Evolutionary conservation across 805 yeast genomes (phyloP).

Genomic region (Candida nemodendra): DNA sequence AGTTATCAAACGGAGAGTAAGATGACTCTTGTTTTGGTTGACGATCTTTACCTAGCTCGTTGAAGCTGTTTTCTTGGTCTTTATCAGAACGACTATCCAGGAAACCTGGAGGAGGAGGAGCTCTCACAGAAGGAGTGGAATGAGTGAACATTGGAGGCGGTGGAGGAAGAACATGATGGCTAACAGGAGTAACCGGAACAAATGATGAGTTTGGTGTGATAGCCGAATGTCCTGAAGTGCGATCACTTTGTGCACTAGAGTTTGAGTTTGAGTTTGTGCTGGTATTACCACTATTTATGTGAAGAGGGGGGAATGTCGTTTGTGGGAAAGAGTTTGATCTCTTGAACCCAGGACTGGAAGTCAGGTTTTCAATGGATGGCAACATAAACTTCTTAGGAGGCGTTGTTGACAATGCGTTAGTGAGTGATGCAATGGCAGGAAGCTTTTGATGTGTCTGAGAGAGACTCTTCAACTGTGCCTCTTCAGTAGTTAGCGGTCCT

Average conservation of each 20-base stretch:
- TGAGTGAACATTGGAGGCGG: slow-evolving; percentile 23
- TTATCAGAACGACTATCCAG: not conserved
- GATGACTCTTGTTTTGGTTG: slow-evolving; percentile 1
- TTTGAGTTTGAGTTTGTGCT: not conserved
- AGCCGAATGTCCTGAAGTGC: not conserved
- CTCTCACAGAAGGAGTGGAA: slow-evolving; percentile 18
- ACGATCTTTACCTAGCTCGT: not conserved
- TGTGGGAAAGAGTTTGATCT: slow-evolving; percentile 24
- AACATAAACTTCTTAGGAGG: slow-evolving; percentile 19
- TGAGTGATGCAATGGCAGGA: slow-evolving; percentile 1
- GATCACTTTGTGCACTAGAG: not conserved
- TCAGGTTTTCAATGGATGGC: slow-evolving; percentile 27
- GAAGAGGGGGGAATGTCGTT: slow-evolving; percentile 5
- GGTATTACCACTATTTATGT: not conserved
- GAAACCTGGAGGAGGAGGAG: slow-evolving; percentile 14
- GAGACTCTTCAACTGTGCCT: not conserved
- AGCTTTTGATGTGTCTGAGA: slow-evolving; percentile 1
- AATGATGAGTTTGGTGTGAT: slow-evolving; percentile 12
- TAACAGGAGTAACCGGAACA: slow-evolving; percentile 22
- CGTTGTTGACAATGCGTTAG: slow-evolving; percentile 7
- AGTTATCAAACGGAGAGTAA: slow-evolving; percentile 3
- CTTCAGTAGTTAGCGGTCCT: not conserved
- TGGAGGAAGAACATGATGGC: slow-evolving; percentile 19
- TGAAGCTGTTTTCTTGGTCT: not conserved
- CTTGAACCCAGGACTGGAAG: slow-evolving; percentile 25